Evolutionary conservation across 2,329 filamentous ascomycete species (phyloP), one percentile per base, ranked within the genome.

Genomic region (Hypoxylon sp.): DNA sequence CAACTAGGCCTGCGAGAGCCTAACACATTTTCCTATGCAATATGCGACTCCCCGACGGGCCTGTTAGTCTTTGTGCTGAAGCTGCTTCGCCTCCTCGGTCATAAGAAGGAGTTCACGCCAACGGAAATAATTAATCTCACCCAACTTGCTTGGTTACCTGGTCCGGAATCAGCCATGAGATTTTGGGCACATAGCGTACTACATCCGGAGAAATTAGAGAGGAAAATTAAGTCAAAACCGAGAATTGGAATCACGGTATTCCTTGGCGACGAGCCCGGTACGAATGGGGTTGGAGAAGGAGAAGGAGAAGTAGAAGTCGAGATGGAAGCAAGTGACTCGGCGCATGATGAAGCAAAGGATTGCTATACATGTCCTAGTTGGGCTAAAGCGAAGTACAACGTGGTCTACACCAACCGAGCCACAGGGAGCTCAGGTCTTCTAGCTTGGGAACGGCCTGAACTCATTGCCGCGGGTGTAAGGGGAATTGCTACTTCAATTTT

Each of bases 91-190:
- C 77, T 81, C 1, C 75, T 82, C 2, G 81, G 79, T 2, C 80
- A 82, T 0, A 76, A 70, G 4, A 79, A 81, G 61, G 79, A 81
- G 14, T 81, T 88, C 56, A 81, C 82, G 1, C 79, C 82, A 2
- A 80, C 82, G 13, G 87, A 91, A 61, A 81, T 92, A 25, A 82
- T 92, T 64, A 88, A 87, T 17, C 81, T 90, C 73, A 85, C 88
- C 1, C 85, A 88, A 75, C 79, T 91, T 30, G 86, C 89, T 22
- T 92, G 90, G 90, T 78, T 92, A 0, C 89, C 90, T 0, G 90
- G 90, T 0, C 89, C 89, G 0, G 90, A 92, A 73, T 85, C 85
- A 1, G 85, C 84, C 2, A 78, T 91, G 72, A 81, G 89, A 27
- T 90, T 85, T 62, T 88, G 85, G 86, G 82, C 85, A 6, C 77